Evolutionary conservation across 1,284 basidiomycete species (phyloP).

Genomic region (Butyriboletus appendiculatus): DNA sequence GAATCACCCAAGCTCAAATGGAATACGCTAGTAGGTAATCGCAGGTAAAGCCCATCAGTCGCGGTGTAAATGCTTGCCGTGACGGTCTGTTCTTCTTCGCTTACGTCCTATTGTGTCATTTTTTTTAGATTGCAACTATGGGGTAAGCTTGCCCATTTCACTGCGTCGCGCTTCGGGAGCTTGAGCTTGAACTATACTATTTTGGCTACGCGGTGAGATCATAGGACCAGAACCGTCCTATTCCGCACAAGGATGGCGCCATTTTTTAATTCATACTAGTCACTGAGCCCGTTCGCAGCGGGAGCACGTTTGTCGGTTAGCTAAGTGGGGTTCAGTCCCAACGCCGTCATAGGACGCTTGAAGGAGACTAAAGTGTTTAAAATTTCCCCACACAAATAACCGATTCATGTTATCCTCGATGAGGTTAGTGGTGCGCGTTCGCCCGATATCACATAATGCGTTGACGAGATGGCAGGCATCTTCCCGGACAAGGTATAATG

Average conservation of each 20-base stretch:
- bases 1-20: slow-evolving; percentile 82
- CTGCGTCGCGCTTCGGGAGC: background rate
- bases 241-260: slow-evolving; percentile 64
- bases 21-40: slow-evolving; percentile 66
- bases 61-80: background rate
- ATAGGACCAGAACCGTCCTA: slow-evolving; percentile 53
- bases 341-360: slow-evolving; percentile 74
- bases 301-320: slow-evolving; percentile 1
- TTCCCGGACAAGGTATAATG: slow-evolving; percentile 90
- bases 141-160: slow-evolving; percentile 51
- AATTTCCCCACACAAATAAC: slow-evolving; percentile 60
- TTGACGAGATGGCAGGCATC: slow-evolving; percentile 59
- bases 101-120: slow-evolving; percentile 7
- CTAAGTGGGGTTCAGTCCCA: slow-evolving; percentile 53
- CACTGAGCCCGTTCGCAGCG: slow-evolving; percentile 33
- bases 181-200: slow-evolving; percentile 3
- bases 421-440: slow-evolving; percentile 48
- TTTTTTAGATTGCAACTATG: slow-evolving; percentile 67
- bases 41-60: no score
- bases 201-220: slow-evolving; percentile 64
- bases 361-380: slow-evolving; percentile 60
- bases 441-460: slow-evolving; percentile 7
- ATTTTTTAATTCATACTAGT: slow-evolving; percentile 56
- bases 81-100: background rate
- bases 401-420: slow-evolving; percentile 88